A percentile compares a stretch with the other conserved stretches of the same genome.
Evolutionary conservation across 179 eudicot genomes (phyloP).

Genomic region (Nepenthes alata): DNA sequence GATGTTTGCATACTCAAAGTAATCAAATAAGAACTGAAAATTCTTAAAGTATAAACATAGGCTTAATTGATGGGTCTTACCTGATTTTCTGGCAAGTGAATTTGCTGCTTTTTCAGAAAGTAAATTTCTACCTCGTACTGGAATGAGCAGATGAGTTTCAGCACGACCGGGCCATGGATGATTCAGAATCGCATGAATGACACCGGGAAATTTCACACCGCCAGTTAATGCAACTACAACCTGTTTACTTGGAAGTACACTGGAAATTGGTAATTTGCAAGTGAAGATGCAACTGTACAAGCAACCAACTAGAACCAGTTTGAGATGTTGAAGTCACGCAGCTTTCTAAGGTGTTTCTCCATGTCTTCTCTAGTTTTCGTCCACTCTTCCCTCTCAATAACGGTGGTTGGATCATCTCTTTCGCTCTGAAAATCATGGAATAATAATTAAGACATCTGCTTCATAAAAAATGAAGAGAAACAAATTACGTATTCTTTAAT

Average conservation of each 20-base stretch:
- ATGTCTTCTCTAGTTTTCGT: conserved; percentile 55
- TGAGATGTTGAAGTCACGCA: conserved; percentile 75
- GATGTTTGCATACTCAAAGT: too few species aligned
- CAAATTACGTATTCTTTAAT: not conserved
- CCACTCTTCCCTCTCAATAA: conserved; percentile 90
- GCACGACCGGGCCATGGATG: too few species aligned
- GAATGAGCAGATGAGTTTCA: too few species aligned
- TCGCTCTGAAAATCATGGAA: conserved; percentile 36
- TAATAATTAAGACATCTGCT: not conserved
- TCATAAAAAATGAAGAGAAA: not conserved
- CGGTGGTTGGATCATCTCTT: conserved; percentile 77
- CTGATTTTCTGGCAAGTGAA: too few species aligned
- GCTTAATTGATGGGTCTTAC: too few species aligned
- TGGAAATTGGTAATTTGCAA: not conserved
- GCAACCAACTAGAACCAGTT: conserved; percentile 65
- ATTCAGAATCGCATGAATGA: too few species aligned
- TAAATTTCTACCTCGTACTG: too few species aligned
- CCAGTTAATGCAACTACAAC: not conserved
- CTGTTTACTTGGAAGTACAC: not conserved
- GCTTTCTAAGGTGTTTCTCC: conserved; percentile 84
- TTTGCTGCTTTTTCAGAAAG: too few species aligned
- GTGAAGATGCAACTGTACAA: not conserved
- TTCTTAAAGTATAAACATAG: too few species aligned
- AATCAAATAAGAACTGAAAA: too few species aligned
- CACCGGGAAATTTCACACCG: too few species aligned